Evolutionary conservation across 140 eudicot species (phyloP).

Genomic region (Cichorium intybus): DNA sequence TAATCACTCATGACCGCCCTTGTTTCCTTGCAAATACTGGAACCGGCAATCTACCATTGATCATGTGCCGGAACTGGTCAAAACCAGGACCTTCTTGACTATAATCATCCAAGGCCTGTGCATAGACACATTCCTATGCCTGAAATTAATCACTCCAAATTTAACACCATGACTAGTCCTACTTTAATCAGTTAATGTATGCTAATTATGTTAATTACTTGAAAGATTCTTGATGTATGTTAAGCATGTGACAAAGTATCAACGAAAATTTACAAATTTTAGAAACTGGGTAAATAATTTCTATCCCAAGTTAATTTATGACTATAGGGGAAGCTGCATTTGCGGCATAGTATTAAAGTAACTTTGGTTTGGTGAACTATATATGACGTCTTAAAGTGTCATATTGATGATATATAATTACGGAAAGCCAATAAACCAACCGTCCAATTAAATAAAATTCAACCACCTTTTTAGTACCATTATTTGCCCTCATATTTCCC

Average conservation of each 20-base stretch:
- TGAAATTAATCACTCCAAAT: neutral
- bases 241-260: neutral
- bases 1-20: too few relatives aligned
- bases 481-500: constrained; percentile 15
- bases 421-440: constrained; percentile 16
- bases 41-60: neutral
- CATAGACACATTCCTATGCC: too few relatives aligned
- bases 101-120: neutral
- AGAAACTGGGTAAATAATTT: neutral
- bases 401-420: neutral
- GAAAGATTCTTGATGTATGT: neutral
- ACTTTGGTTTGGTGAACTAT: neutral
- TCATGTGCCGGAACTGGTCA: constrained; percentile 7
- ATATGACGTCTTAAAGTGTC: neutral
- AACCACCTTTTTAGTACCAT: constrained; percentile 27
- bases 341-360: neutral
- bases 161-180: neutral
- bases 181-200: neutral
- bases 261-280: neutral
- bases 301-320: neutral
- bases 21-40: constrained; percentile 1
- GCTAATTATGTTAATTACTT: neutral
- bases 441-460: constrained; percentile 25
- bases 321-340: neutral
- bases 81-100: neutral